These are phyloP conservation scores for Populus nigra DNA, from an alignment of 345 rosid genomes.

Conservation along the genomic window DNA sequence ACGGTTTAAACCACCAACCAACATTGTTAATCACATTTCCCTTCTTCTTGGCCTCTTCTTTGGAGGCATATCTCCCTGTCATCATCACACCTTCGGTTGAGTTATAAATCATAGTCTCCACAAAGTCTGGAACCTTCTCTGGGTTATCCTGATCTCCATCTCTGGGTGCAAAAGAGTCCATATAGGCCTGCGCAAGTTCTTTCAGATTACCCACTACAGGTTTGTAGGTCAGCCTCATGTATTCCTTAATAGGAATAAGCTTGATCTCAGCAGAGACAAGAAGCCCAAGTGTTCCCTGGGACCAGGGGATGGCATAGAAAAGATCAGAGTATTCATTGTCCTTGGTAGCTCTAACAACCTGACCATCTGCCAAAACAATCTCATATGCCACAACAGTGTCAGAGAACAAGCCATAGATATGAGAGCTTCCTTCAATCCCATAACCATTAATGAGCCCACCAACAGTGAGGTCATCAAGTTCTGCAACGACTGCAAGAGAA, in stretches of 20 bases:
- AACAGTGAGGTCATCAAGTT: conserved; percentile 97
- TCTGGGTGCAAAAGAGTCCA: conserved; percentile 87
- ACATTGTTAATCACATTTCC: conserved; percentile 81
- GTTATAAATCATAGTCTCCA: conserved; percentile 82
- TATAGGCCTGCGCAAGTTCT: conserved; percentile 75
- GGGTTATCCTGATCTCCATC: conserved; percentile 80
- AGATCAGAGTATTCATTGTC: conserved; percentile 92
- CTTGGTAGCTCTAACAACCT: conserved; percentile 84
- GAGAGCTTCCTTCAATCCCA: conserved; percentile 99
- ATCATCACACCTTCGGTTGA: conserved; percentile 81
- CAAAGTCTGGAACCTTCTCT: conserved; percentile 85
- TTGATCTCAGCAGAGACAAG: conserved; percentile 92
- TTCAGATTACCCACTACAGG: conserved; percentile 71
- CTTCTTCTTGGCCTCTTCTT: conserved; percentile 85
- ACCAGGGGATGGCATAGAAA: conserved; percentile 94
- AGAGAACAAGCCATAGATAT: conserved; percentile 87
- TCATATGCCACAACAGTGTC: conserved; percentile 97
- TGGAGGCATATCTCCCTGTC: conserved; percentile 89
- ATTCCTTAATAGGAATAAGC: conserved; percentile 83
- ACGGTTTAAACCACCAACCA: conserved; percentile 98
- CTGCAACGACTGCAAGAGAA: conserved; percentile 96
- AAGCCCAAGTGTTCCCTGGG: conserved; percentile 96
- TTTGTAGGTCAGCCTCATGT: conserved; percentile 89
- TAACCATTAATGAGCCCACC: conserved; percentile 99
- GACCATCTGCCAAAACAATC: conserved; percentile 83